Evolutionary conservation across 805 yeast species (phyloP).

Genomic region (Jamesozyma piceae): DNA sequence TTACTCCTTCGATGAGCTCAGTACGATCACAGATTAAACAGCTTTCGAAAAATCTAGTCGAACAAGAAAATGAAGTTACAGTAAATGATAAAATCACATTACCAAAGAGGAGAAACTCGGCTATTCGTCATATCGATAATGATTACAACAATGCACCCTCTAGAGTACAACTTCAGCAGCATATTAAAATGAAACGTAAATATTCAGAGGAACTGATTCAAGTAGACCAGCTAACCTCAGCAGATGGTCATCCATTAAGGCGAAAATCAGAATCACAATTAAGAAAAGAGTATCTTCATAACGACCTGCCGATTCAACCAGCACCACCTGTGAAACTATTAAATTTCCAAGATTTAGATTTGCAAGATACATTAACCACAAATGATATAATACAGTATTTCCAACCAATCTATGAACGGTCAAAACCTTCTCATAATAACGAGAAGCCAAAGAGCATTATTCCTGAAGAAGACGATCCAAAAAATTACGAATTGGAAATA

Average conservation of each 20-base stretch:
- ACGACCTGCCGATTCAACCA: not conserved
- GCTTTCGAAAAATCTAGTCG: not conserved
- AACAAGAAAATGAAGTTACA: not conserved
- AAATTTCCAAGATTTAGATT: slow-evolving; percentile 21
- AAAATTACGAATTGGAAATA: slow-evolving; percentile 19
- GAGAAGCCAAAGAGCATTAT: slow-evolving; percentile 5
- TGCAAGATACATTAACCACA: slow-evolving; percentile 10
- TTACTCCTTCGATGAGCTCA: slow-evolving; percentile 22
- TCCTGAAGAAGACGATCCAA: not conserved
- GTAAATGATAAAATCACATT: too few species aligned
- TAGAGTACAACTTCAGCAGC: too few species aligned
- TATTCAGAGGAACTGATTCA: not conserved
- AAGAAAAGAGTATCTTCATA: not conserved
- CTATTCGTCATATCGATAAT: too few species aligned
- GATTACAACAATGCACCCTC: too few species aligned
- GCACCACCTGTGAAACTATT: slow-evolving; percentile 8
- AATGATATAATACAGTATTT: slow-evolving; percentile 14
- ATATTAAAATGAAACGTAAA: not conserved
- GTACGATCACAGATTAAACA: slow-evolving; percentile 18
- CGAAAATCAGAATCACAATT: not conserved
- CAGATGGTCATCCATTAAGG: not conserved
- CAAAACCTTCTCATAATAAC: not conserved
- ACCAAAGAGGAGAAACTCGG: too few species aligned
- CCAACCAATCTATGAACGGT: slow-evolving; percentile 18
- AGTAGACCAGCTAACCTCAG: not conserved